Conservation (phyloP, 768 basidiomycete species). For the Tricholoma terreum region DNA sequence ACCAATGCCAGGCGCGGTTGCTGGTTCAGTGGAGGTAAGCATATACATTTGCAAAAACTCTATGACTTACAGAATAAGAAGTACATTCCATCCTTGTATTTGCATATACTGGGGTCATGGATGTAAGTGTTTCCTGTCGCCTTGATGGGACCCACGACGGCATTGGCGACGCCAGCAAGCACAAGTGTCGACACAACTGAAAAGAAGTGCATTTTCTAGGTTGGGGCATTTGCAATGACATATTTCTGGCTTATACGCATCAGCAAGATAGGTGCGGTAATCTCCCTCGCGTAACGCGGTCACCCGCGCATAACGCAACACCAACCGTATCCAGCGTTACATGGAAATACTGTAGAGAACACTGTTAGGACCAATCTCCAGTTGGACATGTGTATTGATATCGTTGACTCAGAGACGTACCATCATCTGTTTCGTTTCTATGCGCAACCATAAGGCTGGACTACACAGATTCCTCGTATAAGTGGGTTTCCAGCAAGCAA, state of each 20-base stretch:
- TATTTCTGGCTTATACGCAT: neutral
- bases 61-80: slow-evolving; percentile 45
- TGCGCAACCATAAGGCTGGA: no score
- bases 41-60: neutral
- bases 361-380: no score
- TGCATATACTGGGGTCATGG: slow-evolving; percentile 50
- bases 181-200: slow-evolving; percentile 5
- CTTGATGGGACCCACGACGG: slow-evolving; percentile 33
- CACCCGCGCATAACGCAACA: slow-evolving; percentile 10
- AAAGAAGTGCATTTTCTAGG: slow-evolving; percentile 10
- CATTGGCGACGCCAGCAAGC: slow-evolving; percentile 9
- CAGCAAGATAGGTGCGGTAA: slow-evolving; percentile 5
- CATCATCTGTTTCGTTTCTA: no score
- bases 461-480: no score
- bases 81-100: slow-evolving; percentile 43
- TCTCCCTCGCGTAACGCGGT: neutral
- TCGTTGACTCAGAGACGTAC: no score
- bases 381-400: no score
- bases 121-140: slow-evolving; percentile 42
- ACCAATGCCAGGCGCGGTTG: slow-evolving; percentile 41
- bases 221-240: neutral
- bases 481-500: no score
- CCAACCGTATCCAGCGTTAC: no score
- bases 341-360: no score
- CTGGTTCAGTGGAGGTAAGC: slow-evolving; percentile 15